Evolutionary conservation across 1,139 yeast genomes (phyloP).

Genomic region (Suhomyces panamericanus): DNA sequence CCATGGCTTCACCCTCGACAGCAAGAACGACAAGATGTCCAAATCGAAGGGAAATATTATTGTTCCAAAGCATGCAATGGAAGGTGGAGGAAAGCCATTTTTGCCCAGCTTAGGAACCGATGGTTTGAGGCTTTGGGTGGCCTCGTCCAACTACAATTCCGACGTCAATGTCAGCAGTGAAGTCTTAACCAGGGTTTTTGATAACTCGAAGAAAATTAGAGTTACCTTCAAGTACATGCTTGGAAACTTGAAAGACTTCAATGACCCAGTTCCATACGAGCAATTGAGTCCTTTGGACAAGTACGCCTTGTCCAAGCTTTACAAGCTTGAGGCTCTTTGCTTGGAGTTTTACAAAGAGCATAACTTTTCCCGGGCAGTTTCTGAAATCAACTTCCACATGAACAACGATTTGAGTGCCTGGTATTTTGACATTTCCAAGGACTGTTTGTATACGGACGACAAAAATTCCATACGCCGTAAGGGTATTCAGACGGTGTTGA

Average conservation of each 20-base stretch:
- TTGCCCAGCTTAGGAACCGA: constrained; percentile 83
- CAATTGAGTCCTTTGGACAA: constrained; percentile 61
- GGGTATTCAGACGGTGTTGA: constrained; percentile 71
- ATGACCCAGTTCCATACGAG: constrained; percentile 28
- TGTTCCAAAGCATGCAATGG: constrained; percentile 63
- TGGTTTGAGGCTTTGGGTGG: constrained; percentile 89
- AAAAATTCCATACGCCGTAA: constrained; percentile 51
- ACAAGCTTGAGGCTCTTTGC: constrained; percentile 46
- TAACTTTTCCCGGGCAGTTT: constrained; percentile 67
- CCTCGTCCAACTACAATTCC: constrained; percentile 80
- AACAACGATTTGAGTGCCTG: constrained; percentile 75
- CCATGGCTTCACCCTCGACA: constrained; percentile 91
- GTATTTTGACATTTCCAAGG: constrained; percentile 86
- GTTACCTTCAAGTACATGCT: constrained; percentile 77
- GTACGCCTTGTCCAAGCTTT: constrained; percentile 58
- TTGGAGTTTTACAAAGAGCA: constrained; percentile 51
- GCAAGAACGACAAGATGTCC: constrained; percentile 87
- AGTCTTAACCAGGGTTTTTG: constrained; percentile 73
- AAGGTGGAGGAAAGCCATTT: constrained; percentile 57
- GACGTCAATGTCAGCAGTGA: constrained; percentile 79
- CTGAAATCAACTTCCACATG: constrained; percentile 68
- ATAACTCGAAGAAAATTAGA: constrained; percentile 76
- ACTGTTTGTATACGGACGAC: constrained; percentile 74
- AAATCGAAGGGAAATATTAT: constrained; percentile 86
- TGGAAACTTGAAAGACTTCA: constrained; percentile 63